phyloP scores from a whole-genome alignment of 805 yeast genomes.

The Spathaspora hagerdaliae region DNA sequence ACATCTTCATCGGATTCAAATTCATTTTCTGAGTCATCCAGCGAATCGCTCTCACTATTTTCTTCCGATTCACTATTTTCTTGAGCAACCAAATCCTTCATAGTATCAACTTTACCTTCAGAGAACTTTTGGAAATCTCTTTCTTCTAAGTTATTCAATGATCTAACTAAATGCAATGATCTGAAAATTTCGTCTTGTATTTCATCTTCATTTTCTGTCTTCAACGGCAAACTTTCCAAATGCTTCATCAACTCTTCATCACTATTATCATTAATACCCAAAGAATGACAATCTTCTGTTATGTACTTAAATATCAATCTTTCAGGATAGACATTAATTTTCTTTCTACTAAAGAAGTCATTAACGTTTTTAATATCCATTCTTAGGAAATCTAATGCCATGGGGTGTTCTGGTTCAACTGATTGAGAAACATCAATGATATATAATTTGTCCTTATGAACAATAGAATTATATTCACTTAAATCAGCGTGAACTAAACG shows the following conservation, averaged over 20 bases:
- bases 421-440: constrained; percentile 96
- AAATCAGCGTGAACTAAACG: constrained; percentile 94
- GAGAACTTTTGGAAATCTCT: constrained; percentile 79
- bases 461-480: constrained; percentile 88
- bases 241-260: constrained; percentile 38
- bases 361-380: constrained; percentile 98
- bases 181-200: constrained; percentile 81
- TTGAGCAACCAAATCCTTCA: constrained; percentile 55
- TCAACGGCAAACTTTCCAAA: constrained; percentile 54
- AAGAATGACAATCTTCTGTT: constrained; percentile 43
- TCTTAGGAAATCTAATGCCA: constrained; percentile 88
- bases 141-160: constrained; percentile 82
- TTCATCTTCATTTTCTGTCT: constrained; percentile 55
- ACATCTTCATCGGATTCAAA: constrained; percentile 20
- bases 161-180: constrained; percentile 69
- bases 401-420: constrained; percentile 97
- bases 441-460: constrained; percentile 73
- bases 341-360: constrained; percentile 71
- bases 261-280: constrained; percentile 34
- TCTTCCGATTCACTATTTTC: constrained; percentile 24
- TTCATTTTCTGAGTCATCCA: constrained; percentile 24
- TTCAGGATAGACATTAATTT: constrained; percentile 78
- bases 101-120: constrained; percentile 75
- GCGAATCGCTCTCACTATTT: constrained; percentile 20
- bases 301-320: constrained; percentile 76